Evolutionary conservation across 208 protist species (phyloP).

Genomic region (Tritrichomonas foetus): DNA sequence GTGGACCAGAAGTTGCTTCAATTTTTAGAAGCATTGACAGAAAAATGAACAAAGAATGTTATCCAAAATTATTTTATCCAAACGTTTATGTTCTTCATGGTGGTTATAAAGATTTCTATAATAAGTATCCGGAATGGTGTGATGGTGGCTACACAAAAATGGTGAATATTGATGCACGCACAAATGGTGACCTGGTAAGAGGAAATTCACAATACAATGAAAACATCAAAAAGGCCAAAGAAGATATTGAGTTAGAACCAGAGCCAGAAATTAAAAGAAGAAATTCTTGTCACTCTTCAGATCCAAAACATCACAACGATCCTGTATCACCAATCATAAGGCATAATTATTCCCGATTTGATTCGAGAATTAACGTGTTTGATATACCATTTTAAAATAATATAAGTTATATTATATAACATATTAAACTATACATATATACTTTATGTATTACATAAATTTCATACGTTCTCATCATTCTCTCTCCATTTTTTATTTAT

Average conservation of each 20-base stretch:
- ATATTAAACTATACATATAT: too few species aligned
- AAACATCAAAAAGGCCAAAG: not conserved
- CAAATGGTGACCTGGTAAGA: not conserved
- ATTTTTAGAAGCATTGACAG: constrained; percentile 10
- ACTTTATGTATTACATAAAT: too few species aligned
- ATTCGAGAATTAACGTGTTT: too few species aligned
- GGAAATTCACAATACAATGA: not conserved
- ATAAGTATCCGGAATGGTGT: not conserved
- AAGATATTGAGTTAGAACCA: not conserved
- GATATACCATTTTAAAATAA: too few species aligned
- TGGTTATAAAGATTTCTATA: not conserved
- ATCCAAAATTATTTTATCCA: not conserved
- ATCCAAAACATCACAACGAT: too few species aligned
- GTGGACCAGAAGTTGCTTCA: not conserved
- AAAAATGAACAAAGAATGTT: not conserved
- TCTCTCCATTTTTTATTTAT: too few species aligned
- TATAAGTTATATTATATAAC: too few species aligned
- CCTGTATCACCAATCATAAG: too few species aligned
- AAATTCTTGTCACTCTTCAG: too few species aligned
- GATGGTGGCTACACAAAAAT: not conserved
- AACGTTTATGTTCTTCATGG: not conserved
- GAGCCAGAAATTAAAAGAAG: too few species aligned
- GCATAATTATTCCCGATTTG: too few species aligned
- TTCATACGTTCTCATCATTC: too few species aligned
- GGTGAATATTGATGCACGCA: not conserved